These are phyloP conservation scores for Lactifluus subvellereus DNA, from an alignment of 768 basidiomycete genomes.

Conservation along the genomic window DNA sequence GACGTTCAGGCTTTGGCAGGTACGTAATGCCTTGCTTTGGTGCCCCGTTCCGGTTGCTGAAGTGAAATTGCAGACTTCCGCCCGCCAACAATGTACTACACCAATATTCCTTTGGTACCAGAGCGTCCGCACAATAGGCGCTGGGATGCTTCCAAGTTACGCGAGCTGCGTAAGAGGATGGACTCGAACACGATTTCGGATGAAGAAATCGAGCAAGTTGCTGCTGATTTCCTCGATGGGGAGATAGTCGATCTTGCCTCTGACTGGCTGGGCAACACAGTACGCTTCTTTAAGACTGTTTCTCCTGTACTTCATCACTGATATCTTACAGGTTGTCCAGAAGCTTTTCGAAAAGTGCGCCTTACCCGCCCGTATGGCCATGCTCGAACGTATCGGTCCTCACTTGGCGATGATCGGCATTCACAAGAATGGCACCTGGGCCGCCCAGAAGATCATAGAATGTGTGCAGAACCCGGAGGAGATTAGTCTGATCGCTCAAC, in stretches of 20 bases:
- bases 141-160: conserved; percentile 90
- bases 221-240: conserved; percentile 84
- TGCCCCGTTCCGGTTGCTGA: not conserved
- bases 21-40: conserved; percentile 30
- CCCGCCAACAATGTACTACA: conserved; percentile 93
- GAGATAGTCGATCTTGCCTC: conserved; percentile 94
- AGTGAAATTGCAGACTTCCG: conserved; percentile 63
- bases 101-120: conserved; percentile 85
- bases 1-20: conserved; percentile 85
- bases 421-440: conserved; percentile 99
- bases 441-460: conserved; percentile 98
- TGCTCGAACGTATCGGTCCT: conserved; percentile 91
- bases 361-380: conserved; percentile 66
- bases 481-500: conserved; percentile 74
- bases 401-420: conserved; percentile 97
- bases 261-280: conserved; percentile 98
- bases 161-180: conserved; percentile 89
- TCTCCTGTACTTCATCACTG: conserved; percentile 1
- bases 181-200: conserved; percentile 82
- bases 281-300: conserved; percentile 31
- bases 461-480: conserved; percentile 87
- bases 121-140: conserved; percentile 81
- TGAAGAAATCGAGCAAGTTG: conserved; percentile 87
- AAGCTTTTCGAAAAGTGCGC: conserved; percentile 94
- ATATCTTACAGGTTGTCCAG: conserved; percentile 70